Percentiles rank a stretch among this genome's conserved stretches.
phyloP scores from a whole-genome alignment of 108 stramenopile genomes.

The Pseudonitzschia multiseries region DNA sequence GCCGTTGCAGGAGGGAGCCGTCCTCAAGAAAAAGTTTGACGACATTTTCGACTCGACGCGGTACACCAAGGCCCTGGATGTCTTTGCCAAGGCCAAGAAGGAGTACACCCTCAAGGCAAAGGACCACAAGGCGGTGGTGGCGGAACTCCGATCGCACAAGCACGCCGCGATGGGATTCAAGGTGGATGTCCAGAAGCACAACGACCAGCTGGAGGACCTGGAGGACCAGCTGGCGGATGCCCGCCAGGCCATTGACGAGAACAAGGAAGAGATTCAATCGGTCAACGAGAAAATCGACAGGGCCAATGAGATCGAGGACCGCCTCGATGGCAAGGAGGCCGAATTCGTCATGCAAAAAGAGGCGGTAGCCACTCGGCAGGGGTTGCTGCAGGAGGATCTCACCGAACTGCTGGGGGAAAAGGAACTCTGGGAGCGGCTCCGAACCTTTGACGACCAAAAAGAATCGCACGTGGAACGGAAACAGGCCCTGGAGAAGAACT shows the following conservation, averaged over 20 bases:
- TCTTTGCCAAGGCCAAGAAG: conserved; percentile 83
- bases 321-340: conserved; percentile 28
- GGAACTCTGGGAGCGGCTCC: conserved; percentile 61
- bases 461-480: conserved; percentile 40
- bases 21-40: conserved; percentile 98
- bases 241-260: conserved; percentile 31
- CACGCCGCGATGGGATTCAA: conserved; percentile 78
- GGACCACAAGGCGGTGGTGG: conserved; percentile 83
- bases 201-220: conserved; percentile 63
- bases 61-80: conserved; percentile 92
- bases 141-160: conserved; percentile 75
- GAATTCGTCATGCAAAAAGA: neutral
- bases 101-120: conserved; percentile 61
- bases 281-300: conserved; percentile 31
- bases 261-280: conserved; percentile 48
- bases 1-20: conserved; percentile 94
- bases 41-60: conserved; percentile 98
- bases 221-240: conserved; percentile 62
- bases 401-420: conserved; percentile 44
- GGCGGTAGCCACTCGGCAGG: conserved; percentile 28
- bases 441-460: conserved; percentile 52
- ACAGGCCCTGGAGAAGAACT: conserved; percentile 24
- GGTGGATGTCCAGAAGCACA: conserved; percentile 58
- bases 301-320: conserved; percentile 19
- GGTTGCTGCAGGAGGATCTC: conserved; percentile 67